Evolutionary conservation across 108 stramenopile species (phyloP), one percentile per base, ranked within the genome.

Genomic region (Discostella stelligeroides): DNA sequence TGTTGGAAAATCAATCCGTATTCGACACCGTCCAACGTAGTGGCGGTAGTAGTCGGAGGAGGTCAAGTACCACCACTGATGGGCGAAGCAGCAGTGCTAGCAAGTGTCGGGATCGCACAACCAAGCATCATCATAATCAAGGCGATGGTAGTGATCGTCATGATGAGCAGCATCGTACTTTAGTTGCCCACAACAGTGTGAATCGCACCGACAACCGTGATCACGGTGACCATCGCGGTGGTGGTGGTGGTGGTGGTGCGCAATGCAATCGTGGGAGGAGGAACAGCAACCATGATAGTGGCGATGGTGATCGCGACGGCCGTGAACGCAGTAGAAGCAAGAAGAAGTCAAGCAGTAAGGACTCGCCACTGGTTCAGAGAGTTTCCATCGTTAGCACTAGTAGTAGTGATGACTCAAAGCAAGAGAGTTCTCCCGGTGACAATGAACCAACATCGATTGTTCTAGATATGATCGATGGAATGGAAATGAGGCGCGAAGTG

Each of bases 381-480:
- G 30, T 28, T 9, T 28, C 30, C 57, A 30, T 30, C 57, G 4
- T 10, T 20, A 56, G 25, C 55, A 56, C 25, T 27, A 56, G 55
- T 27, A 56, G 21, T 25, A 38, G 57, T 29, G n/a, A 29, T 29
- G 15, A 2, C 57, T 27, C 30, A 34, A 34, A 30, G 2, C 6
- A 58, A 34, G 6, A 34, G 34, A 6, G 34, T 34, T 5, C 34
- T 37, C 11, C 27, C 3, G 30, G 8, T 5, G 29, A 34, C 10
- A 45, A 45, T 2, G 43, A n/a, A 45, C 43, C n/a, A 2, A 10
- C 12, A 45, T 1, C 43, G 43, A 45, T n/a, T 45, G 57, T 58
- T 10, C 28, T 15, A 8, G 57, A 58, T 9, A 30, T 58, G 57
- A 34, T 47, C 25, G 20, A 63, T 27, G 43, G 43, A 45, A n/a